A percentile compares a stretch with the other conserved stretches of the same genome.
phyloP scores from a whole-genome alignment of 1,139 yeast genomes.

The Pichia cactophila region DNA sequence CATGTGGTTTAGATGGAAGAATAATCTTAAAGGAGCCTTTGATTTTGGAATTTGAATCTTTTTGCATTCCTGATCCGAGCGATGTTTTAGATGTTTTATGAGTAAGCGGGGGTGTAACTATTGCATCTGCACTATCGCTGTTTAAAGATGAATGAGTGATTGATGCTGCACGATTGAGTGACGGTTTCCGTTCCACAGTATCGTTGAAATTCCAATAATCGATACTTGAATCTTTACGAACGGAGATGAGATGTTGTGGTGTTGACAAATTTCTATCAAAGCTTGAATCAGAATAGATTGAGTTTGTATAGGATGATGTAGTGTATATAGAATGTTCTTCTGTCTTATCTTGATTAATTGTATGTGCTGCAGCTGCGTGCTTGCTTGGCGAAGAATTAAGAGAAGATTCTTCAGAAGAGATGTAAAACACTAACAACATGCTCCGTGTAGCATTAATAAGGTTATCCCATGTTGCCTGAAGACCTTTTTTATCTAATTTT shows the following conservation, averaged over 20 bases:
- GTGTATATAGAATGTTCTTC: slow-evolving; percentile 17
- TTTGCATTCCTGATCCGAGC: not conserved
- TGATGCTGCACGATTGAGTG: slow-evolving; percentile 23
- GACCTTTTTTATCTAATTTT: slow-evolving; percentile 6
- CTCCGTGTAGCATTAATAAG: not conserved
- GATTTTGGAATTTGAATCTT: slow-evolving; percentile 1
- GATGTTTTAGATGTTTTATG: slow-evolving; percentile 1
- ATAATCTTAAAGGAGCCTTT: slow-evolving; percentile 51
- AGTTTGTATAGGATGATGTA: slow-evolving; percentile 20
- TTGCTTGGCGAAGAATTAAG: not conserved
- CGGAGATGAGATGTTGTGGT: slow-evolving; percentile 46
- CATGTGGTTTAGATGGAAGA: slow-evolving; percentile 57
- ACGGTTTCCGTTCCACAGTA: slow-evolving; percentile 17
- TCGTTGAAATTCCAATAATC: slow-evolving; percentile 65
- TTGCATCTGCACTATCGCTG: slow-evolving; percentile 11
- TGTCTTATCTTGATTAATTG: slow-evolving; percentile 4
- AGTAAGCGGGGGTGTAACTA: slow-evolving; percentile 3
- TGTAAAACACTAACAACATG: slow-evolving; percentile 3
- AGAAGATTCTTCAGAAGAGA: slow-evolving; percentile 3
- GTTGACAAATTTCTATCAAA: slow-evolving; percentile 48
- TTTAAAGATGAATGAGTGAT: slow-evolving; percentile 23
- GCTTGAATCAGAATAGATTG: slow-evolving; percentile 31
- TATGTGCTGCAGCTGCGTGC: not conserved
- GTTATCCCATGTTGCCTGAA: slow-evolving; percentile 8
- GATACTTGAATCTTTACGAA: slow-evolving; percentile 28